Conservation (phyloP, 1,139 yeast genomes). For the Hansenula anomala region DNA sequence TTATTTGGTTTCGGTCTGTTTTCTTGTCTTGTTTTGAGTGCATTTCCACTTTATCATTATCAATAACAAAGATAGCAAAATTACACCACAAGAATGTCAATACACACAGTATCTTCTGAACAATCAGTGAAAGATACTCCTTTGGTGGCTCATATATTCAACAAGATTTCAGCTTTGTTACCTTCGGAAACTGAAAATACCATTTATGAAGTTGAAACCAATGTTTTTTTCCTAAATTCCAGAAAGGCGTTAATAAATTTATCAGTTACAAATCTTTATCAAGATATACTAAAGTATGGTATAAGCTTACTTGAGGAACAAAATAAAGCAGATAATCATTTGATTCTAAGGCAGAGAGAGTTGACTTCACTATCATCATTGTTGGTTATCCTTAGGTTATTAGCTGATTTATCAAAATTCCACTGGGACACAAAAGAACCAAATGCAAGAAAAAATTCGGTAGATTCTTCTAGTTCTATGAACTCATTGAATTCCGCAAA, state of each 20-base stretch:
- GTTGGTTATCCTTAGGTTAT: constrained; percentile 24
- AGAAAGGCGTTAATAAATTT: constrained; percentile 21
- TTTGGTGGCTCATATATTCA: constrained; percentile 17
- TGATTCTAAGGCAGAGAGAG: constrained; percentile 24
- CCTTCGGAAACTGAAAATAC: constrained; percentile 19
- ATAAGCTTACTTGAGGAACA: constrained; percentile 14
- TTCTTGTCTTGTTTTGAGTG: too few relatives aligned
- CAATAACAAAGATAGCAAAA: not conserved
- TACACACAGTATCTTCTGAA: not conserved
- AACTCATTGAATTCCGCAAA: constrained; percentile 13
- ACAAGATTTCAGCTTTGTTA: constrained; percentile 15
- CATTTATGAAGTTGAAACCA: constrained; percentile 23
- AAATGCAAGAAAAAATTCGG: constrained; percentile 14
- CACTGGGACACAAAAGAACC: constrained; percentile 29
- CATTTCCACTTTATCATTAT: too few relatives aligned
- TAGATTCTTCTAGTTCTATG: constrained; percentile 17
- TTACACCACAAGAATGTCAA: not conserved
- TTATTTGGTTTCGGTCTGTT: too few relatives aligned
- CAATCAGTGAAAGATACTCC: constrained; percentile 7
- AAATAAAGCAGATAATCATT: constrained; percentile 20
- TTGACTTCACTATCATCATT: constrained; percentile 23
- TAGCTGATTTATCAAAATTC: constrained; percentile 26
- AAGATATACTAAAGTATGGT: constrained; percentile 16
- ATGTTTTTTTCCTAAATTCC: constrained; percentile 17
- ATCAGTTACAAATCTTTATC: constrained; percentile 14